These are phyloP conservation scores for Pythium plurisporium DNA, from an alignment of 352 stramenopile genomes.

Conservation along the genomic window DNA sequence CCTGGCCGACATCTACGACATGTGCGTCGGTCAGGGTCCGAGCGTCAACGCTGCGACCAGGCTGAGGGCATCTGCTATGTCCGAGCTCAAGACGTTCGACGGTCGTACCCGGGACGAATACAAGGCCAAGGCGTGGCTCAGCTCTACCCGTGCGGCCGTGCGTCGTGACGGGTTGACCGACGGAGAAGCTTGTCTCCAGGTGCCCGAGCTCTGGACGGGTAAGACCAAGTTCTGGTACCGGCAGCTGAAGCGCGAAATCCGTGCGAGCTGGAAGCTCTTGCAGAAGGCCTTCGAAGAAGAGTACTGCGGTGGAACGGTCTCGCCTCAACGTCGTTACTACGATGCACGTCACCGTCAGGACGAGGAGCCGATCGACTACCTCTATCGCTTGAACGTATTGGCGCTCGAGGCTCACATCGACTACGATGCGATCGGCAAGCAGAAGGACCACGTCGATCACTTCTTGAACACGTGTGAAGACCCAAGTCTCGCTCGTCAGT, in stretches of 20 bases:
- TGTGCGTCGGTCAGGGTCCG: constrained; percentile 1
- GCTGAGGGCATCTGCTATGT: constrained; percentile 2
- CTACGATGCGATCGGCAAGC: background rate
- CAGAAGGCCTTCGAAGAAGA: constrained; percentile 14
- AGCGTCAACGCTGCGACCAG: constrained; percentile 3
- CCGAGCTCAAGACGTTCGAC: constrained; percentile 17
- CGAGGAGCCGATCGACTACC: constrained; percentile 19
- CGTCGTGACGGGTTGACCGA: constrained; percentile 3
- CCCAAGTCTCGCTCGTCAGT: background rate
- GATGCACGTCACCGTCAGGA: background rate
- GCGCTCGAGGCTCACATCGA: background rate
- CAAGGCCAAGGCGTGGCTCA: background rate
- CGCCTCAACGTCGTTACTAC: constrained; percentile 6
- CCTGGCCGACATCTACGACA: constrained; percentile 18
- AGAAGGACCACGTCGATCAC: background rate
- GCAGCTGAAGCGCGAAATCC: background rate
- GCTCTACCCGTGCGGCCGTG: constrained; percentile 8
- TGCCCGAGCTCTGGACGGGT: background rate
- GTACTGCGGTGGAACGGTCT: constrained; percentile 10
- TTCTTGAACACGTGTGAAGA: constrained; percentile 15
- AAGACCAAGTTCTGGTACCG: constrained; percentile 17
- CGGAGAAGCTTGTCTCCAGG: constrained; percentile 10
- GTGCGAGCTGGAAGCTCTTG: constrained; percentile 1
- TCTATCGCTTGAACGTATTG: constrained; percentile 19
- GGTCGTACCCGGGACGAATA: constrained; percentile 15